Evolutionary conservation across 164 flowering plant species (phyloP).

Genomic region (Saururus chinensis): DNA sequence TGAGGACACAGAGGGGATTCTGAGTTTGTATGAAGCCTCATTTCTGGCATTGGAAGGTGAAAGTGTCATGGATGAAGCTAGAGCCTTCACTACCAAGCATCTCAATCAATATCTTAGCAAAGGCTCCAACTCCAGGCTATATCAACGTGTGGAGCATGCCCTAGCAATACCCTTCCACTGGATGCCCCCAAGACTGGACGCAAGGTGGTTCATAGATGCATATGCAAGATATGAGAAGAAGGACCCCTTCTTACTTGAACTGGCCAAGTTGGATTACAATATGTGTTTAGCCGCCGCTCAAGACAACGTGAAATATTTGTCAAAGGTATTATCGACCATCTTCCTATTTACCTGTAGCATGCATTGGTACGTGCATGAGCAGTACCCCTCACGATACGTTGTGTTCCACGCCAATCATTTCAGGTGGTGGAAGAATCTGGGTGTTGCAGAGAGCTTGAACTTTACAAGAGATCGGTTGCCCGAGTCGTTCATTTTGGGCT

Average conservation of each 20-base stretch:
- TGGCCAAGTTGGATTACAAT: slow-evolving; percentile 36
- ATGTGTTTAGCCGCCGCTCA: slow-evolving; percentile 29
- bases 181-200: slow-evolving; percentile 28
- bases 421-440: too few relatives aligned
- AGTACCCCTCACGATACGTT: too few relatives aligned
- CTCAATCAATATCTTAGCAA: slow-evolving; percentile 6
- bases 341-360: too few relatives aligned
- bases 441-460: too few relatives aligned
- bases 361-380: too few relatives aligned
- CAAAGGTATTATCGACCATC: too few relatives aligned
- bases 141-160: slow-evolving; percentile 13
- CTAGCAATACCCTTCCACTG: slow-evolving; percentile 27
- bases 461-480: too few relatives aligned
- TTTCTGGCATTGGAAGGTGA: slow-evolving; percentile 24
- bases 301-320: slow-evolving; percentile 16
- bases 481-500: too few relatives aligned
- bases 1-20: slow-evolving; percentile 15
- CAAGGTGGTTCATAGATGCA: slow-evolving; percentile 21
- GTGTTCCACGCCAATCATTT: too few relatives aligned
- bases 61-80: slow-evolving; percentile 19
- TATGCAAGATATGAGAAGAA: slow-evolving; percentile 5
- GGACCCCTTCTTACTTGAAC: slow-evolving; percentile 16
- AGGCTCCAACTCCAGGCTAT: slow-evolving; percentile 4
- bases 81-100: slow-evolving; percentile 10
- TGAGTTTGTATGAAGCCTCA: slow-evolving; percentile 37